phyloP scores from a whole-genome alignment of 306 rosid species.

The Vicia faba region DNA sequence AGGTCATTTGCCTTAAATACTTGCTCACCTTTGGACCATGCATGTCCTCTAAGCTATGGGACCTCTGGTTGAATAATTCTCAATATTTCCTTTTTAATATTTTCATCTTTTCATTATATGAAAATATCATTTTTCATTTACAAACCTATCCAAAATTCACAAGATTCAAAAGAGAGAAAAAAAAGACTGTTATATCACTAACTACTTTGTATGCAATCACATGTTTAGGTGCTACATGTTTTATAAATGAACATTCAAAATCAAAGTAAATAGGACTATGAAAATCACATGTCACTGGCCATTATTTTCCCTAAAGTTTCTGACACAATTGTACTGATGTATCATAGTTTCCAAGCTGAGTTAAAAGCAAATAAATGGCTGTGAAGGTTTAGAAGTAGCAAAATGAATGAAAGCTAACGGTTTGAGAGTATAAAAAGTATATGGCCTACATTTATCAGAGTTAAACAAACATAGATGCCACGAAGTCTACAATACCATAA shows the following conservation, averaged over 20 bases:
- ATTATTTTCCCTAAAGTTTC: constrained; percentile 4
- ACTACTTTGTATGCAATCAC: constrained; percentile 21
- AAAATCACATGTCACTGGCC: constrained; percentile 36
- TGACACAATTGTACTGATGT: constrained; percentile 14
- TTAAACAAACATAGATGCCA: constrained; percentile 25
- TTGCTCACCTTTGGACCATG: background rate
- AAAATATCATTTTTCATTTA: background rate
- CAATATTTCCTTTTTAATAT: background rate
- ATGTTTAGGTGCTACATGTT: constrained; percentile 15
- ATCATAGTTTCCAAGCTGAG: constrained; percentile 27
- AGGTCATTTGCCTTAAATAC: background rate
- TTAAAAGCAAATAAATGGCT: constrained; percentile 33
- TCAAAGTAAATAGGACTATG: constrained; percentile 6
- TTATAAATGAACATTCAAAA: constrained; percentile 14
- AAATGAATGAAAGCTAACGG: constrained; percentile 39
- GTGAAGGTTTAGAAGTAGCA: constrained; percentile 18
- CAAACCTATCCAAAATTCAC: constrained; percentile 6
- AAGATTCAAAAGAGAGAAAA: constrained; percentile 13
- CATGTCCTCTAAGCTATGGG: constrained; percentile 8
- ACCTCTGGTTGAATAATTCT: constrained; percentile 5
- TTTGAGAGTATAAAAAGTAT: constrained; percentile 6
- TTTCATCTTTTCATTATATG: background rate
- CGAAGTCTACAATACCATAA: constrained; percentile 33
- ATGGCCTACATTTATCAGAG: constrained; percentile 35
- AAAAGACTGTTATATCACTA: background rate